Evolutionary conservation across 495 filamentous ascomycete species (phyloP), one percentile per base, ranked within the genome.

Genomic region (Glutinoglossum americanum): DNA sequence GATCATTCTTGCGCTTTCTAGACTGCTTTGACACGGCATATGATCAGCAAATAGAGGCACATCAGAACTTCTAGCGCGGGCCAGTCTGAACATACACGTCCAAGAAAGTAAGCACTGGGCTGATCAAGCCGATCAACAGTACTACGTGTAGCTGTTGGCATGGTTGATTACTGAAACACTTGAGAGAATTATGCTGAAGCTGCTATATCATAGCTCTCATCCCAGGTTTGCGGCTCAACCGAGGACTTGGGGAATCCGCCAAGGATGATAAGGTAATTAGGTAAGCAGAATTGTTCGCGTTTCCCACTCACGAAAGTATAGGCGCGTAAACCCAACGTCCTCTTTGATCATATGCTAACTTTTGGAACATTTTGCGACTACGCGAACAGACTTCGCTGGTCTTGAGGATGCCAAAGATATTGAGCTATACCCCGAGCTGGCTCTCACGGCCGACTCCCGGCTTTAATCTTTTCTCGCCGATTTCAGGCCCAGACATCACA

Each of bases 111-210:
- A 59, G 88, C 84, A 67, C 88, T 94, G 1, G 89, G 87, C 67
- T 80, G 82, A 68, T 95, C 89, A 53, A 95, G 78, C 57, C 89
- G 73, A 51, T 94, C 89, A 35, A 95, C 84, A 0, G 88, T 94
- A 60, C 77, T 78, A 3, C 47, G 19, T 49, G 47, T 2, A 49
- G 47, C n/a, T 49, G 47, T 13, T 1, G 47, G 6, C 47, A 49
- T 49, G 5, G 30, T 33, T 33, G 30, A 33, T 33, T 4, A 17
- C 44, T n/a, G 37, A 47, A n/a, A 47, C 15, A 17, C 44, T 17
- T 5, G 21, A 47, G 37, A n/a, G n/a, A n/a, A n/a, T n/a, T n/a
- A n/a, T n/a, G n/a, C n/a, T n/a, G n/a, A n/a, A n/a, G n/a, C n/a
- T n/a, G n/a, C n/a, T n/a, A n/a, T n/a, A n/a, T n/a, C n/a, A n/a